Percentiles rank a stretch among this genome's conserved stretches.
Conservation (phyloP, 2,329 filamentous ascomycete species). For the Cyclaneusma minus region DNA sequence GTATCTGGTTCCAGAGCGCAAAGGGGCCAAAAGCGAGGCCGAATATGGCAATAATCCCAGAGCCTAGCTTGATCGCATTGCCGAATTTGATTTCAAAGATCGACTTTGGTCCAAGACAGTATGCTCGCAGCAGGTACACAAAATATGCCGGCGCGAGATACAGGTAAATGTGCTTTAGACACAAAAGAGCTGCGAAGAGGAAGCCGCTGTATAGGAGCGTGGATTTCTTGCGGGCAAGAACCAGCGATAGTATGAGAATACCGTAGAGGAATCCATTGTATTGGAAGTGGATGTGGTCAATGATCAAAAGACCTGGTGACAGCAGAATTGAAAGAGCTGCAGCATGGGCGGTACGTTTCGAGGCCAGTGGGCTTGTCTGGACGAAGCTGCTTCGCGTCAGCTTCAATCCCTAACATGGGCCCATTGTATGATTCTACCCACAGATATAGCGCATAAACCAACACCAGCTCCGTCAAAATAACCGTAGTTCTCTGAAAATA, state of each 20-base stretch:
- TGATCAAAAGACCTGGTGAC: slow-evolving; percentile 86
- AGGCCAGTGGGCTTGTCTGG: slow-evolving; percentile 46
- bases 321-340: slow-evolving; percentile 79
- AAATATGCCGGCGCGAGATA: slow-evolving; percentile 95
- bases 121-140: slow-evolving; percentile 74
- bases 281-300: slow-evolving; percentile 97
- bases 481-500: slow-evolving; percentile 90
- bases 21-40: slow-evolving; percentile 83
- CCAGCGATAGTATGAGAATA: slow-evolving; percentile 71
- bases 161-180: slow-evolving; percentile 96
- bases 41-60: slow-evolving; percentile 56
- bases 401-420: slow-evolving; percentile 5
- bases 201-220: slow-evolving; percentile 67
- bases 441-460: slow-evolving; percentile 70
- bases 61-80: slow-evolving; percentile 73
- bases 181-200: slow-evolving; percentile 71
- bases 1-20: slow-evolving; percentile 62
- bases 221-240: slow-evolving; percentile 61
- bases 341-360: slow-evolving; percentile 68
- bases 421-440: slow-evolving; percentile 24
- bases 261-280: slow-evolving; percentile 98
- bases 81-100: slow-evolving; percentile 60
- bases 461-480: slow-evolving; percentile 66
- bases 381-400: slow-evolving; percentile 43
- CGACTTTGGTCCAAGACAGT: slow-evolving; percentile 69